These are phyloP conservation scores for Evansstolkia leycettana DNA, from an alignment of 495 filamentous ascomycete genomes.

Conservation along the genomic window DNA sequence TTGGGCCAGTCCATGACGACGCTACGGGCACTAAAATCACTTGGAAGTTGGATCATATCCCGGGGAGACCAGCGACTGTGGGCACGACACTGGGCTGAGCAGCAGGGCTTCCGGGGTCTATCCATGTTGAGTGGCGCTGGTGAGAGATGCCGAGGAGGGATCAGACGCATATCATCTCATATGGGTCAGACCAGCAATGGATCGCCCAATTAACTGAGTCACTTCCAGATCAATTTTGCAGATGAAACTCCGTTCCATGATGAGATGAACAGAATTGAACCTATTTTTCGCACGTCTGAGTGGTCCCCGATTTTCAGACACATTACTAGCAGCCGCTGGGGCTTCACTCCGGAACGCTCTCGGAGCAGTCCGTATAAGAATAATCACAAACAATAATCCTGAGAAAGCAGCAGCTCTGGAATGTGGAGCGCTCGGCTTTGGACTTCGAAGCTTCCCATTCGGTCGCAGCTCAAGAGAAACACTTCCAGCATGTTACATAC, in stretches of 20 bases:
- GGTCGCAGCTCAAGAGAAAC: too few species aligned
- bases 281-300: slow-evolving; percentile 6
- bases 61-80: too few species aligned
- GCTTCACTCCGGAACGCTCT: slow-evolving; percentile 10
- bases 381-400: not conserved
- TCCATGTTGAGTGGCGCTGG: not conserved
- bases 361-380: too few species aligned
- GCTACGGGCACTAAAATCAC: too few species aligned
- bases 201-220: slow-evolving; percentile 3
- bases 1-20: not conserved
- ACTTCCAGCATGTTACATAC: too few species aligned
- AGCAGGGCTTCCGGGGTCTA: not conserved
- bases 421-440: slow-evolving; percentile 2
- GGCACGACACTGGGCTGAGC: too few species aligned
- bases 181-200: slow-evolving; percentile 1
- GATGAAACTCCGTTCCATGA: not conserved
- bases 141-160: slow-evolving; percentile 1
- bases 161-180: slow-evolving; percentile 15
- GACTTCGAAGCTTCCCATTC: too few species aligned
- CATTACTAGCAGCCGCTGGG: slow-evolving; percentile 9
- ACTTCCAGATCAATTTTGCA: not conserved
- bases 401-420: slow-evolving; percentile 1
- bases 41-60: too few species aligned
- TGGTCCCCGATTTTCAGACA: slow-evolving; percentile 5
- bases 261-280: slow-evolving; percentile 2